phyloP scores from a whole-genome alignment of 169 alveolate genomes.

The Babesia gibsoni region DNA sequence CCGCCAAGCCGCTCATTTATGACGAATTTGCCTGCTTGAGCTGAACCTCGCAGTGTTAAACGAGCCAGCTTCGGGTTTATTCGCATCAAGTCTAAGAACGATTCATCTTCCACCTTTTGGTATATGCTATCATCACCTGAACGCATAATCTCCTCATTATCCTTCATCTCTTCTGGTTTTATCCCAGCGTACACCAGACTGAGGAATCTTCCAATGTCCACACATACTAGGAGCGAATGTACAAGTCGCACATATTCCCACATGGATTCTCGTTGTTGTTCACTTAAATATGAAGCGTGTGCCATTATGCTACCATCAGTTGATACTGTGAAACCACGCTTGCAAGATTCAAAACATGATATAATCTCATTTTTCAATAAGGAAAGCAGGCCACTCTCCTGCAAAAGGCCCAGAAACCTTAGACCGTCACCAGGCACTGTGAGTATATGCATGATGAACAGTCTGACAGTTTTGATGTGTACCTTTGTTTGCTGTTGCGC shows the following conservation, averaged over 20 bases:
- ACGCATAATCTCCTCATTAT: neutral
- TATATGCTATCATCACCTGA: neutral
- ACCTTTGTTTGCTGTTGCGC: constrained; percentile 39
- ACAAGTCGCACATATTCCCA: constrained; percentile 62
- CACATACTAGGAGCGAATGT: constrained; percentile 22
- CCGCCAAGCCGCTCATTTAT: constrained; percentile 30
- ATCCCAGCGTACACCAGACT: neutral
- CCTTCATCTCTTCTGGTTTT: neutral
- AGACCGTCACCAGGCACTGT: constrained; percentile 39
- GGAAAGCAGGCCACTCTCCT: constrained; percentile 42
- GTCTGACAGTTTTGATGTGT: constrained; percentile 46
- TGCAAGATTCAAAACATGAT: constrained; percentile 11
- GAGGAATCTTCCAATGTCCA: constrained; percentile 10
- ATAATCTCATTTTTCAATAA: constrained; percentile 37
- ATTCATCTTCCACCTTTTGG: neutral
- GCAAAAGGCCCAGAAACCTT: constrained; percentile 14
- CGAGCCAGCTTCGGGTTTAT: constrained; percentile 58
- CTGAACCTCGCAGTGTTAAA: constrained; percentile 1
- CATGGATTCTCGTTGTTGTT: constrained; percentile 29
- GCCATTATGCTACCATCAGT: neutral
- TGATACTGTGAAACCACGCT: constrained; percentile 30
- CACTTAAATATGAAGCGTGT: constrained; percentile 40
- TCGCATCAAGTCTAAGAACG: constrained; percentile 45
- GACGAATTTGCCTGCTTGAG: neutral
- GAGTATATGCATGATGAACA: constrained; percentile 32